These are phyloP conservation scores for Diaporthe eres DNA, from an alignment of 2,329 filamentous ascomycete genomes.

Conservation along the genomic window DNA sequence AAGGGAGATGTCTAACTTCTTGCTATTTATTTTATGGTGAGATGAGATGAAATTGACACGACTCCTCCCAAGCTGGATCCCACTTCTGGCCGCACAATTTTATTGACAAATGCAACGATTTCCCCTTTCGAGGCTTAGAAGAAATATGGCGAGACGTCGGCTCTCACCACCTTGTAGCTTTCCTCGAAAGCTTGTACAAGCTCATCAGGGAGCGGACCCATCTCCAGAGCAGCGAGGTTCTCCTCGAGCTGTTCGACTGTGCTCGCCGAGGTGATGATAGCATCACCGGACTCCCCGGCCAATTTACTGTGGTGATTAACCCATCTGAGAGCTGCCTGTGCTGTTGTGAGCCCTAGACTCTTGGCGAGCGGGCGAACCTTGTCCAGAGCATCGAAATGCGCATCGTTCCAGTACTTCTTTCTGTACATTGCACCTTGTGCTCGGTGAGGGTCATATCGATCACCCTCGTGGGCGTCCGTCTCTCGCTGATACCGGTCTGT, in stretches of 20 bases:
- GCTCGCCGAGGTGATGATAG: constrained; percentile 64
- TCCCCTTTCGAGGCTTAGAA: background rate
- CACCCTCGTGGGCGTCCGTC: constrained; percentile 50
- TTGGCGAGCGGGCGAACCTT: constrained; percentile 72
- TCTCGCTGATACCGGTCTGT: constrained; percentile 55
- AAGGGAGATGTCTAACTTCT: too few relatives aligned
- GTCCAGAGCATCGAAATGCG: constrained; percentile 66
- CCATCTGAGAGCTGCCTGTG: constrained; percentile 78
- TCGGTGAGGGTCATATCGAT: constrained; percentile 56
- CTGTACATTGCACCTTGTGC: constrained; percentile 62
- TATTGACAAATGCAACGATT: background rate
- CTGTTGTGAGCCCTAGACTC: constrained; percentile 72
- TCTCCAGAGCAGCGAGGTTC: constrained; percentile 62
- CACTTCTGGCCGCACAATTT: too few relatives aligned
- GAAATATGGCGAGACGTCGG: constrained; percentile 42
- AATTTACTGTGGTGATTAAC: constrained; percentile 72
- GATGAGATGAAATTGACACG: background rate
- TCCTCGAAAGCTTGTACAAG: constrained; percentile 79
- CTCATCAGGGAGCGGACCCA: constrained; percentile 77
- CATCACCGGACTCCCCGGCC: constrained; percentile 56
- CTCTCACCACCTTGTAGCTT: constrained; percentile 79
- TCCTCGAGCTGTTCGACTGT: constrained; percentile 60
- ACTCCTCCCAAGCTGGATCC: too few relatives aligned
- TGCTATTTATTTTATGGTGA: background rate
- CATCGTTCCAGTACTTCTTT: constrained; percentile 74